Base-by-base conservation (phyloP, 2,329 filamentous ascomycete genomes). In the Sclerotinia borealis region DNA sequence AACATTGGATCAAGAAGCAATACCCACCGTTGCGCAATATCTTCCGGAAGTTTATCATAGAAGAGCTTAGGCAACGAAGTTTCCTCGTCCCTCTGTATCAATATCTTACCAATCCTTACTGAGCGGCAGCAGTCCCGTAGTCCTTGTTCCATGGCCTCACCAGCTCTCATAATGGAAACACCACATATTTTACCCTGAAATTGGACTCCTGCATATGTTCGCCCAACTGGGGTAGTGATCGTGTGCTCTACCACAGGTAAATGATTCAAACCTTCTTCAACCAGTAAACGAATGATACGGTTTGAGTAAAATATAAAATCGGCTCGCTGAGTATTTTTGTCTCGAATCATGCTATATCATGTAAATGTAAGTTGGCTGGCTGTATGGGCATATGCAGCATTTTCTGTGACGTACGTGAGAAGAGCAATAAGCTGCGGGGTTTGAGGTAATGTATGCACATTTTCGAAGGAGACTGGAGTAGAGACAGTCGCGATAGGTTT, bases 281-380 rank as follows among this genome's bases (percentile, higher is more conserved):
- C 95, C 8, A 99, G 84, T 48, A 99, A 83, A 37, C 95, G 91
- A 76, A 98, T 98, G 76, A 99, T 98, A 65, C 95, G 87, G 79
- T 99, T 99, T 49, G 93, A 96, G 80, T 98, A 96, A 79, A 99
- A 99, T 75, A 99, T 97, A 76, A 99, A 99, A 77, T 99, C 95
- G 67, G 92, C 95, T 64, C 95, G 90, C 63, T 89, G 86, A 7
- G 95, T 99, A 69, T 89, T 85, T 76, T 90, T 91, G 77, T 96
- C 92, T 71, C 95, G 89, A 75, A 99, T 98, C 84, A 97, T 97
- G 67, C 93, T 98, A 72, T 67, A 63, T 59, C 66, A 62, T 27
- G 36, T 29, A 55, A 50, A 59, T 58, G 51, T 64, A 54, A 68
- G 64, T 37, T 50, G 62, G 47, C 22, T 50, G 62, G 47, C 22